Conservation (phyloP, 805 yeast genomes). For the Saccharomycopsis synnaedendra region DNA sequence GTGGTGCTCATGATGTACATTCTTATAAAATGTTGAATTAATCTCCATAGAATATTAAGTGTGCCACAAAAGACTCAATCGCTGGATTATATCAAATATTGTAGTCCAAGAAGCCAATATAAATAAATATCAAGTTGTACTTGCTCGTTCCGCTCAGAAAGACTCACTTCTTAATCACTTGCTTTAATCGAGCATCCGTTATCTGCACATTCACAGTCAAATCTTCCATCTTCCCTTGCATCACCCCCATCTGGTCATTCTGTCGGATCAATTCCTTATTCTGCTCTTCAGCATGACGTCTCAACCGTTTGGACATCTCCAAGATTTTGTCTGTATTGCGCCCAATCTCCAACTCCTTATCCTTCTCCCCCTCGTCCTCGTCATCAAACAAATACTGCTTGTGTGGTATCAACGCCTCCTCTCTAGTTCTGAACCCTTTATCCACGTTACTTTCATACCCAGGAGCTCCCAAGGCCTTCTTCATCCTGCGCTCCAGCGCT, state of each 20-base stretch:
- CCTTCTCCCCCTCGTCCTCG: slow-evolving; percentile 88
- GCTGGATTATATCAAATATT: too few species aligned
- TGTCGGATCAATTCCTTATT: slow-evolving; percentile 73
- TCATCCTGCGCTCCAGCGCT: slow-evolving; percentile 58
- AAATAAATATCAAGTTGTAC: too few species aligned
- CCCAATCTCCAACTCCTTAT: slow-evolving; percentile 80
- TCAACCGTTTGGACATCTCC: slow-evolving; percentile 56
- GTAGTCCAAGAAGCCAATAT: too few species aligned
- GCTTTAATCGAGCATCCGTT: too few species aligned
- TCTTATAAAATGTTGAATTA: too few species aligned
- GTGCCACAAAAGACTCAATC: too few species aligned
- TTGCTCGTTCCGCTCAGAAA: too few species aligned
- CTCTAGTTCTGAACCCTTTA: slow-evolving; percentile 26
- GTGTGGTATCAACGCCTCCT: slow-evolving; percentile 36
- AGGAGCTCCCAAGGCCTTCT: slow-evolving; percentile 34
- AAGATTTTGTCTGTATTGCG: slow-evolving; percentile 71
- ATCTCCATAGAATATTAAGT: too few species aligned
- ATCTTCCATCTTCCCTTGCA: slow-evolving; percentile 77
- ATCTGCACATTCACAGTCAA: slow-evolving; percentile 59
- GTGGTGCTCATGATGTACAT: too few species aligned
- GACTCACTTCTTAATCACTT: too few species aligned
- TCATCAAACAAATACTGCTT: slow-evolving; percentile 63
- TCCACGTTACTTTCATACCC: slow-evolving; percentile 23
- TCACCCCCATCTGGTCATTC: slow-evolving; percentile 56
- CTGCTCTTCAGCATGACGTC: slow-evolving; percentile 58